Evolutionary conservation across 306 rosid species (phyloP).

Genomic region (Prunus persica): Prunus_persica_NCBIv2 NC_034011.1:20395001-20395500

Average conservation of each 20-base stretch:
- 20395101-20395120: neutral
- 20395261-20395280: neutral
- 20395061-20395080: neutral
- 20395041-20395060: neutral
- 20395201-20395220: conserved; percentile 4
- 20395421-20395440: too few relatives aligned
- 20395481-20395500: neutral
- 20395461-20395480: neutral
- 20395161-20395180: conserved; percentile 12
- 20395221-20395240: neutral
- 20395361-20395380: neutral
- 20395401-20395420: too few relatives aligned
- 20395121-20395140: conserved; percentile 12
- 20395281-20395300: neutral
- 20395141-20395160: neutral
- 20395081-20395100: neutral
- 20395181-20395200: neutral
- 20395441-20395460: neutral
- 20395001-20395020: neutral
- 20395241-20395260: neutral
- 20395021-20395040: neutral
- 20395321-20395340: neutral
- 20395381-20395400: neutral
- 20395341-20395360: neutral
- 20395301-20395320: neutral